phyloP scores from a whole-genome alignment of 2,329 filamentous ascomycete species.

The Cordyceps tenuipes region DNA sequence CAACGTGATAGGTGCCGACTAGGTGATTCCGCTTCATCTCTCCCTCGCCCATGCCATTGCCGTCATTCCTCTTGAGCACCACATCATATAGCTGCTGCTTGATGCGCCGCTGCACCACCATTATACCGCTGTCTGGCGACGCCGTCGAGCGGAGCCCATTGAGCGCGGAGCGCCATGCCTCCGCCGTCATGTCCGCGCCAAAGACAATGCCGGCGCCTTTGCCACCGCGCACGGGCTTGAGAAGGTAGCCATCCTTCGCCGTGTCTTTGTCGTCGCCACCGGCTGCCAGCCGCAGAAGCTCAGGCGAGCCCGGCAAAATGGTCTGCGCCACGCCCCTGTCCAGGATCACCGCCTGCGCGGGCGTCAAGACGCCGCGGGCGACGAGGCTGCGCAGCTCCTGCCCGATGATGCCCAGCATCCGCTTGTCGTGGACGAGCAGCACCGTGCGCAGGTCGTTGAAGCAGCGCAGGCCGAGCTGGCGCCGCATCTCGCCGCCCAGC shows the following conservation, averaged over 20 bases:
- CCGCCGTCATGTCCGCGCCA: conserved; percentile 25
- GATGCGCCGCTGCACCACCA: conserved; percentile 25
- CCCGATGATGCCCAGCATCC: conserved; percentile 31
- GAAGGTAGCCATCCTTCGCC: conserved; percentile 20
- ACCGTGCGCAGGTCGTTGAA: conserved; percentile 34
- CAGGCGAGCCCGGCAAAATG: conserved; percentile 22
- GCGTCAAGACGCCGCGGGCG: conserved; percentile 19
- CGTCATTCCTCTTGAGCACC: conserved; percentile 16
- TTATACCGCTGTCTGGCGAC: conserved; percentile 13
- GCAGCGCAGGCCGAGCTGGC: conserved; percentile 28
- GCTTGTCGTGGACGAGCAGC: conserved; percentile 33
- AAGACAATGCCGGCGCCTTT: conserved; percentile 33
- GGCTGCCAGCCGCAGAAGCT: conserved; percentile 13
- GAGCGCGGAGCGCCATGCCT: neutral
- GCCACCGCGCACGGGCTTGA: conserved; percentile 31
- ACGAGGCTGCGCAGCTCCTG: conserved; percentile 26
- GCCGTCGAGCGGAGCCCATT: neutral
- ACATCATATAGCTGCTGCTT: conserved; percentile 24
- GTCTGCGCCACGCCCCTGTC: conserved; percentile 26
- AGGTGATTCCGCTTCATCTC: conserved; percentile 21
- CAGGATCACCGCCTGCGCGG: conserved; percentile 20
- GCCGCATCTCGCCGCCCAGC: conserved; percentile 17
- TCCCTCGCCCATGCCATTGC: conserved; percentile 15
- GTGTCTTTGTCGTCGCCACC: neutral
- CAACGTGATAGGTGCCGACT: conserved; percentile 26